These are phyloP conservation scores for Pezicula radicicola DNA, from an alignment of 2,329 filamentous ascomycete genomes.

Conservation along the genomic window DNA sequence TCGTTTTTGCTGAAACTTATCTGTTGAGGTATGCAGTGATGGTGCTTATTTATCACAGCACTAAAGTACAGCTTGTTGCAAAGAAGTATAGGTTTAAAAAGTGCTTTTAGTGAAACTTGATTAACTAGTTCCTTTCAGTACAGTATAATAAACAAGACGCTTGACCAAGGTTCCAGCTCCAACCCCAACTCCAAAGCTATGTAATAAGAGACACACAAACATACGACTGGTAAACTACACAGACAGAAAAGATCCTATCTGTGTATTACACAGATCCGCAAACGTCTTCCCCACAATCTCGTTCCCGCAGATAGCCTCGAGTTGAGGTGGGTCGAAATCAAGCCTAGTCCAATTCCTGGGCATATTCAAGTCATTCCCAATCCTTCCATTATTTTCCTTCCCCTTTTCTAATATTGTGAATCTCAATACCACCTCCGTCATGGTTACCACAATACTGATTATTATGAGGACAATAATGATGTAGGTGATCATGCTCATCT, in stretches of 20 bases:
- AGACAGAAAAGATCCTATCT: background rate
- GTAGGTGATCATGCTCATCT: constrained; percentile 96
- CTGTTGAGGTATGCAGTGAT: too few relatives aligned
- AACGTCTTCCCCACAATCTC: constrained; percentile 19
- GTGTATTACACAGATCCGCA: constrained; percentile 1
- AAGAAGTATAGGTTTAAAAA: too few relatives aligned
- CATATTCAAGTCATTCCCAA: background rate
- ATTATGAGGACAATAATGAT: constrained; percentile 95
- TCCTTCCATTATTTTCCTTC: constrained; percentile 9
- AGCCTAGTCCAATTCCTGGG: constrained; percentile 21
- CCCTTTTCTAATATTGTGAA: constrained; percentile 67
- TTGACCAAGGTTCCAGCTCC: background rate
- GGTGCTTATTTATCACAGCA: too few relatives aligned
- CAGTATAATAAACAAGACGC: too few relatives aligned
- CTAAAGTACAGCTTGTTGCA: too few relatives aligned
- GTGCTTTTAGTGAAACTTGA: too few relatives aligned
- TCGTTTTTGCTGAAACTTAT: too few relatives aligned
- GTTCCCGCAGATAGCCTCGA: constrained; percentile 27
- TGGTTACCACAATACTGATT: constrained; percentile 86
- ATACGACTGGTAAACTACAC: background rate
- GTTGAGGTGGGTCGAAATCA: constrained; percentile 23
- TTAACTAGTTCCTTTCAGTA: too few relatives aligned
- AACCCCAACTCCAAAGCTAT: constrained; percentile 16
- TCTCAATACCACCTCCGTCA: constrained; percentile 81
- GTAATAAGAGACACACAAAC: constrained; percentile 2